These are phyloP conservation scores for Candida khao-thaluensis DNA, from an alignment of 805 yeast genomes.

Conservation along the genomic window DNA sequence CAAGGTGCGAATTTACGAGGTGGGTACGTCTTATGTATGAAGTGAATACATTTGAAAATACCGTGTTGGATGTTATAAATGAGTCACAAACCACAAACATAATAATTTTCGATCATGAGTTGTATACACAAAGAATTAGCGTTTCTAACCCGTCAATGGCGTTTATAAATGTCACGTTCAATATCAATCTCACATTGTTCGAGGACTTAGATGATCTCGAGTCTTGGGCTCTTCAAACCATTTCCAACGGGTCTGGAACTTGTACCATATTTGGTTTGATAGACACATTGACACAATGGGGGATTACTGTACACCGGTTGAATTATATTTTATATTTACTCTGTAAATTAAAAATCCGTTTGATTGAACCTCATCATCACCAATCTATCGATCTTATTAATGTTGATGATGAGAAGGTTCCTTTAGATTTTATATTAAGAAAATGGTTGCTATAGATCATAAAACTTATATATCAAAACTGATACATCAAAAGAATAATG, in stretches of 20 bases:
- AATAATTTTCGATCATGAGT: conserved; percentile 4
- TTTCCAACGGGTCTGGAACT: not conserved
- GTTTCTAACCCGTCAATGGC: not conserved
- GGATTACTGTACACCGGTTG: conserved; percentile 1
- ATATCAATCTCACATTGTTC: conserved; percentile 1
- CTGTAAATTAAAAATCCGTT: not conserved
- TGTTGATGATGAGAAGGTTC: conserved; percentile 1
- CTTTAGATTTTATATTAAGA: conserved; percentile 1
- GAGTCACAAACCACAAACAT: not conserved
- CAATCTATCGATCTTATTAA: not conserved
- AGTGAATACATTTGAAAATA: not conserved
- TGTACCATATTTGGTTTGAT: not conserved
- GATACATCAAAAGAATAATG: too few relatives aligned
- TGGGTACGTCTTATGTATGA: conserved; percentile 2
- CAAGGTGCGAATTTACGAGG: conserved; percentile 2
- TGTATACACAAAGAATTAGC: conserved; percentile 4
- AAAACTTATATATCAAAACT: too few relatives aligned
- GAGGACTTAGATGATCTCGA: conserved; percentile 1
- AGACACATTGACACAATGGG: not conserved
- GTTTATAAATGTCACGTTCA: conserved; percentile 2
- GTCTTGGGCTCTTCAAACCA: not conserved
- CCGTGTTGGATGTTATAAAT: not conserved
- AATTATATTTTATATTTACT: conserved; percentile 9
- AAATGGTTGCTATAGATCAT: too few relatives aligned
- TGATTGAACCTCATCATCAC: not conserved